Evolutionary conservation across 164 flowering plant species (phyloP).

Genomic region (Chimonanthus praecox): DNA sequence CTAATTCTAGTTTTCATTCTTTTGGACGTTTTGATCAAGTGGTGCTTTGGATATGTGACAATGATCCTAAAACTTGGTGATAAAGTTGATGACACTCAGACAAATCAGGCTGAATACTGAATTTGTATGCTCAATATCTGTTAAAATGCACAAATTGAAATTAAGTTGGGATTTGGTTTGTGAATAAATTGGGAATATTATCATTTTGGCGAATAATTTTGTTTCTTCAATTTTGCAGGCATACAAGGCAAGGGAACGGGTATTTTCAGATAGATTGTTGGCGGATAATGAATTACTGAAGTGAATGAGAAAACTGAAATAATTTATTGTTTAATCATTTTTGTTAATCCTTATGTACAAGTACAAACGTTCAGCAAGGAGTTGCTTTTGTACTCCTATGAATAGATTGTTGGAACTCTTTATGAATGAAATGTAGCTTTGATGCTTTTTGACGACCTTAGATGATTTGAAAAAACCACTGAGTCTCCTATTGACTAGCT

Average conservation of each 20-base stretch:
- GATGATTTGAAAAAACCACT: slow-evolving; percentile 25
- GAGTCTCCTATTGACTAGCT: too few relatives aligned
- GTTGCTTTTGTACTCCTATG: slow-evolving; percentile 27
- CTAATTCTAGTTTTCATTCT: neutral
- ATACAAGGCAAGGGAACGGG: slow-evolving; percentile 32
- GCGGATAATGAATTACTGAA: slow-evolving; percentile 5
- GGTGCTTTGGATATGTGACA: too few relatives aligned
- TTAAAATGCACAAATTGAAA: neutral
- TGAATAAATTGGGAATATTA: neutral
- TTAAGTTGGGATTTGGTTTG: neutral
- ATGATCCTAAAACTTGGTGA: too few relatives aligned
- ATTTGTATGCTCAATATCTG: neutral
- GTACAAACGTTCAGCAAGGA: slow-evolving; percentile 57
- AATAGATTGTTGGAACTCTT: slow-evolving; percentile 50
- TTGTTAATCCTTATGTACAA: neutral
- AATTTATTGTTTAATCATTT: too few relatives aligned
- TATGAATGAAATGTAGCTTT: slow-evolving; percentile 65
- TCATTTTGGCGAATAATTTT: neutral
- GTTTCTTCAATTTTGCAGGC: slow-evolving; percentile 27
- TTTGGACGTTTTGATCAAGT: neutral
- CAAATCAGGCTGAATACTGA: too few relatives aligned
- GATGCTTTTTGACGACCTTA: slow-evolving; percentile 61
- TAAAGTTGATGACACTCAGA: too few relatives aligned
- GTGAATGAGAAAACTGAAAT: neutral
- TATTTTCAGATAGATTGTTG: slow-evolving; percentile 11